Base-by-base conservation (phyloP, 2,329 filamentous ascomycete genomes). In the Fonsecaea nubica region DNA sequence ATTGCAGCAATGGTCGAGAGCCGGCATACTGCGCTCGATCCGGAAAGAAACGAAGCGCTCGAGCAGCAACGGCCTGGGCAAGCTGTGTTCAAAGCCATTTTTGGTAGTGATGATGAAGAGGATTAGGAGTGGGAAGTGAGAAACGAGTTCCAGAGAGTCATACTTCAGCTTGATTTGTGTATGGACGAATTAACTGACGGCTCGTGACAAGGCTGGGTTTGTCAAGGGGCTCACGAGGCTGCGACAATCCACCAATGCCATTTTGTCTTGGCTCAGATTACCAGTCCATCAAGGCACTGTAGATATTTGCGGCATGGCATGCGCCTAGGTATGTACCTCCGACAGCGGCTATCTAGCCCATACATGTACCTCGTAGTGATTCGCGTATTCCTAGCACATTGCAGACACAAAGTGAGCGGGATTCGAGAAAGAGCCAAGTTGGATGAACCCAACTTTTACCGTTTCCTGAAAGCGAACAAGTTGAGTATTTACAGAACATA, bases 11-110 rank as follows among this genome's bases (percentile, higher is more conserved):
- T 50, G 15, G 9, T 42, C 60, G 6, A 55, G 62, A 61, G 50
- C 18, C 50, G 61, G 66, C 32, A 66, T 63, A 71, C 76, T 8
- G 77, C 80, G 38, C 84, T 95, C 30, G 87, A 96, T 76, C 85
- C 89, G 0, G 90, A 92, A 69, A 86, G 83, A 71, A 97, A 97
- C 73, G 90, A 92, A 64, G 91, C 90, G 3, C 75, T 96, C 9
- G 91, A 96, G 74, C 89, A 86, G 0, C 83, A 88, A 73, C 85
- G 87, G 62, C 91, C 93, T 0, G 89, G 90, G 15, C 92, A 93
- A 57, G 91, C 91, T 52, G 89, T 97, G 0, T 93, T 97, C 73
- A 92, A 87, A 72, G 92, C 92, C n/a, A 93, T 98, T 35, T 98
- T 98, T 84, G 94, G 93, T 5, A 92, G 93, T 76, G 91, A 91